These are phyloP conservation scores for Talaromyces pinophilus DNA, from an alignment of 2,329 filamentous ascomycete genomes.

Conservation along the genomic window DNA sequence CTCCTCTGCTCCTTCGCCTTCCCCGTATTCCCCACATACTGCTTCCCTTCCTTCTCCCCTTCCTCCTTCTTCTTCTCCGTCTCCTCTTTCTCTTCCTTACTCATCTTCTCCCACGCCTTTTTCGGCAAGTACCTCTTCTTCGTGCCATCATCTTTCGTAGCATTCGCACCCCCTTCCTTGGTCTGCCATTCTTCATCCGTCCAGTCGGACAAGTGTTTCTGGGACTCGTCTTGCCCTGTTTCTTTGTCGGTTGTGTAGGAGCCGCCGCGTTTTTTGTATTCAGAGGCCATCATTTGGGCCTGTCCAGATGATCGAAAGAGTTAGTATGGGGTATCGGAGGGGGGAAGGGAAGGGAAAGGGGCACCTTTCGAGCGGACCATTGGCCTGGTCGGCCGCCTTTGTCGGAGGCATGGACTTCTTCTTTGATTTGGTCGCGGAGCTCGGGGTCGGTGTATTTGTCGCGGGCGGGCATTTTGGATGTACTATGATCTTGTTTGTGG, in stretches of 20 bases:
- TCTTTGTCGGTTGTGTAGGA: constrained; percentile 50
- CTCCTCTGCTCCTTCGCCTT: constrained; percentile 45
- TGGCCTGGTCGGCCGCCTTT: constrained; percentile 53
- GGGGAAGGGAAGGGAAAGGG: background rate
- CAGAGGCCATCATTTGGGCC: constrained; percentile 51
- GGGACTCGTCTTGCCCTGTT: constrained; percentile 44
- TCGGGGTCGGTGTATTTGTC: constrained; percentile 53
- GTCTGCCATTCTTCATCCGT: constrained; percentile 54
- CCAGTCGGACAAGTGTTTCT: constrained; percentile 50
- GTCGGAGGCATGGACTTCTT: constrained; percentile 49
- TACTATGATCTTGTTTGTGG: background rate
- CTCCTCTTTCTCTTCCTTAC: constrained; percentile 47
- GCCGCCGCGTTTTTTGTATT: constrained; percentile 52
- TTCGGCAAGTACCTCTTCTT: constrained; percentile 50
- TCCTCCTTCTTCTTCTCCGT: constrained; percentile 33
- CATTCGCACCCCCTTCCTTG: constrained; percentile 49
- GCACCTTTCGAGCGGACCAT: constrained; percentile 53
- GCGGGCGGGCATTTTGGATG: constrained; percentile 44
- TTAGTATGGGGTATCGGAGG: background rate
- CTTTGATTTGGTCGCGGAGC: constrained; percentile 50
- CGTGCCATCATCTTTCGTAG: constrained; percentile 48
- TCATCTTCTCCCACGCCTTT: constrained; percentile 53
- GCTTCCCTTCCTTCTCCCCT: constrained; percentile 47
- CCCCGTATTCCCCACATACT: constrained; percentile 47
- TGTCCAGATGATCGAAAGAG: constrained; percentile 23